These are phyloP conservation scores for Plasmodium berghei DNA, from an alignment of 169 alveolate genomes.

Conservation along the genomic window DNA sequence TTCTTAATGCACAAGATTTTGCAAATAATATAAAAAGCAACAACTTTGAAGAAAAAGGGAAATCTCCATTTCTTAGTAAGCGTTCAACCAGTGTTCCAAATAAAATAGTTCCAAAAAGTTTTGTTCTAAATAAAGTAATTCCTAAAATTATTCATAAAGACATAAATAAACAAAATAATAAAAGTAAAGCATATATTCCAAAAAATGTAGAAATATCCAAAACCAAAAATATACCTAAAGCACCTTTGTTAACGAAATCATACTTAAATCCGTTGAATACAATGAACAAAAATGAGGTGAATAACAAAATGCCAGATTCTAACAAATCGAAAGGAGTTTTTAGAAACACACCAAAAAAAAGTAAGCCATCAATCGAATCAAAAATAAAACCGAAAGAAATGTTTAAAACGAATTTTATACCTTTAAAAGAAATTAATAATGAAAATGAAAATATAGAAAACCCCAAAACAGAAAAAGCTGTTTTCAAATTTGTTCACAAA, in stretches of 20 bases:
- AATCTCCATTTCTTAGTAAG: slow-evolving; percentile 29
- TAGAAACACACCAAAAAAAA: slow-evolving; percentile 43
- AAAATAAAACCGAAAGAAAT: slow-evolving; percentile 30
- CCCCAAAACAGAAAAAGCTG: slow-evolving; percentile 14
- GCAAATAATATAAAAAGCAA: slow-evolving; percentile 45
- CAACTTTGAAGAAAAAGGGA: slow-evolving; percentile 3
- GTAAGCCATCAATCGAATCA: neutral
- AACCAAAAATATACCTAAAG: slow-evolving; percentile 26
- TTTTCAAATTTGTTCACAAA: slow-evolving; percentile 28
- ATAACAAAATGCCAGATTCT: slow-evolving; percentile 15
- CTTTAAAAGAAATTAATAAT: slow-evolving; percentile 19
- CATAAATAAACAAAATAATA: slow-evolving; percentile 30
- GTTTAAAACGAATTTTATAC: slow-evolving; percentile 37
- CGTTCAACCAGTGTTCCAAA: slow-evolving; percentile 65
- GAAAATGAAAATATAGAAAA: slow-evolving; percentile 14
- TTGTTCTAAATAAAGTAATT: slow-evolving; percentile 4
- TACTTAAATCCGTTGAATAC: slow-evolving; percentile 6
- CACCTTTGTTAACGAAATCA: slow-evolving; percentile 41
- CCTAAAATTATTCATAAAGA: slow-evolving; percentile 32
- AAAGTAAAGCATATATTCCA: slow-evolving; percentile 11
- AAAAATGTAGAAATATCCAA: slow-evolving; percentile 30
- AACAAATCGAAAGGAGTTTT: slow-evolving; percentile 39
- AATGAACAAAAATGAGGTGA: slow-evolving; percentile 24
- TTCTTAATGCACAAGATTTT: slow-evolving; percentile 58
- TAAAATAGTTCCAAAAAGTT: slow-evolving; percentile 37